phyloP scores from a whole-genome alignment of 2,329 filamentous ascomycete genomes.

The Alternaria ventricosa region DNA sequence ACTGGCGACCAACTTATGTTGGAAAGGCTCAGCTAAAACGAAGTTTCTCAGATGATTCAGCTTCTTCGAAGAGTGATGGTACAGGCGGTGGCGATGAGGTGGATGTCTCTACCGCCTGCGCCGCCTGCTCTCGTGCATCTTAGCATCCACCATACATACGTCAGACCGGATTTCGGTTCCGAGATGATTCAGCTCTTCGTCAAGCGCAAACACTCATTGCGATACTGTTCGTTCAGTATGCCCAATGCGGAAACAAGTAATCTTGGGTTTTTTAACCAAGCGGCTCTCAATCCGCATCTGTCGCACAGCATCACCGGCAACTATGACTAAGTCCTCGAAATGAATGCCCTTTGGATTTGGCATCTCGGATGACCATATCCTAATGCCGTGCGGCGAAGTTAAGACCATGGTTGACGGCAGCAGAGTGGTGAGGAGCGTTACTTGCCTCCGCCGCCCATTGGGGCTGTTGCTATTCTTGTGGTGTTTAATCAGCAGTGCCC shows the following conservation, averaged over 20 bases:
- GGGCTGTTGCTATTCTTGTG: conserved; percentile 34
- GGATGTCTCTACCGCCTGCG: not conserved
- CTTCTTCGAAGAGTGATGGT: not conserved
- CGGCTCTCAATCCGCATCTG: conserved; percentile 6
- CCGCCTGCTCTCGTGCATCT: conserved; percentile 10
- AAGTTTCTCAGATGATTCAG: not conserved
- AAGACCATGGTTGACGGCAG: conserved; percentile 29
- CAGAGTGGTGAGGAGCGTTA: conserved; percentile 15
- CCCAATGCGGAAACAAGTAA: conserved; percentile 26
- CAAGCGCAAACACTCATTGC: not conserved
- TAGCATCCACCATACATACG: conserved; percentile 10
- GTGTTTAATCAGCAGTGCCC: conserved; percentile 35
- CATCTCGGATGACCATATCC: conserved; percentile 18
- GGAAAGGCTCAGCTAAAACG: not conserved
- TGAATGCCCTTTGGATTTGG: not conserved
- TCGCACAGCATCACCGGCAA: not conserved
- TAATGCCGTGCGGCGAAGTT: conserved; percentile 18
- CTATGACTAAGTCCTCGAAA: conserved; percentile 3
- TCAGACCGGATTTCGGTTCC: conserved; percentile 14
- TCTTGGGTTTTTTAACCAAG: conserved; percentile 2
- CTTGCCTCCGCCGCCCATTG: conserved; percentile 20
- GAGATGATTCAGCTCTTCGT: conserved; percentile 26
- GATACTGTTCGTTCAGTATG: conserved; percentile 8
- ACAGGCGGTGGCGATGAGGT: not conserved
- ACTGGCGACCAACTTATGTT: too few relatives aligned